phyloP scores from a whole-genome alignment of 257 asterid genomes.

The Solanum pennellii region DNA sequence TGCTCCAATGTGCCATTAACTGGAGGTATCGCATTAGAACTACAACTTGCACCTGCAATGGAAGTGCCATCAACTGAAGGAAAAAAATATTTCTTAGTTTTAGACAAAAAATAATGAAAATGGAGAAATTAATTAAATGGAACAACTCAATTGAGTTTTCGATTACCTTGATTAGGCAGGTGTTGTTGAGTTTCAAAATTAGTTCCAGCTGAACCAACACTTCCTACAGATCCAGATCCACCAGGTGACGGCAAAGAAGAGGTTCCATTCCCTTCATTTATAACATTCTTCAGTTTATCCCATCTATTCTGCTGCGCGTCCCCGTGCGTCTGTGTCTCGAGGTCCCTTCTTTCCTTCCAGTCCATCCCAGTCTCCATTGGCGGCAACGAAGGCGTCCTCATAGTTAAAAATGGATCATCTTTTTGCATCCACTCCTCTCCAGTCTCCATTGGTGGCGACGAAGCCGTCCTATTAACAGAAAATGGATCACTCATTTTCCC shows the following conservation, averaged over 20 bases:
- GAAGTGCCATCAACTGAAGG: no score
- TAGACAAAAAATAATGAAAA: no score
- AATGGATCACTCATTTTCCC: no score
- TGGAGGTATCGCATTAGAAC: no score
- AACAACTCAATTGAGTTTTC: no score
- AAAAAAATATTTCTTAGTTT: no score
- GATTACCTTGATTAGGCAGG: no score
- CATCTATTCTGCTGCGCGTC: conserved; percentile 3
- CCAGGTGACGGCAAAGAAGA: conserved; percentile 9
- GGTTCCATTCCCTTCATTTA: no score
- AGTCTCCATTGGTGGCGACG: neutral
- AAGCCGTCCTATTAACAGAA: neutral
- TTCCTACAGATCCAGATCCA: conserved; percentile 32
- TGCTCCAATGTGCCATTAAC: no score
- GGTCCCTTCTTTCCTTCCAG: neutral
- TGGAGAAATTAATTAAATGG: no score
- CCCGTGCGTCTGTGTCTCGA: neutral
- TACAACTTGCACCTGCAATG: no score
- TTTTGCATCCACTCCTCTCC: neutral
- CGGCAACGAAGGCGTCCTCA: conserved; percentile 48
- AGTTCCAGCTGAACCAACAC: neutral
- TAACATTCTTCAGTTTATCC: no score
- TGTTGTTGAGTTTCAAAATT: neutral
- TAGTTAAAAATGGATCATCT: neutral
- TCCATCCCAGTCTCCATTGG: neutral